phyloP scores from a whole-genome alignment of 208 protist species.

The Eutreptiella sp. region DNA sequence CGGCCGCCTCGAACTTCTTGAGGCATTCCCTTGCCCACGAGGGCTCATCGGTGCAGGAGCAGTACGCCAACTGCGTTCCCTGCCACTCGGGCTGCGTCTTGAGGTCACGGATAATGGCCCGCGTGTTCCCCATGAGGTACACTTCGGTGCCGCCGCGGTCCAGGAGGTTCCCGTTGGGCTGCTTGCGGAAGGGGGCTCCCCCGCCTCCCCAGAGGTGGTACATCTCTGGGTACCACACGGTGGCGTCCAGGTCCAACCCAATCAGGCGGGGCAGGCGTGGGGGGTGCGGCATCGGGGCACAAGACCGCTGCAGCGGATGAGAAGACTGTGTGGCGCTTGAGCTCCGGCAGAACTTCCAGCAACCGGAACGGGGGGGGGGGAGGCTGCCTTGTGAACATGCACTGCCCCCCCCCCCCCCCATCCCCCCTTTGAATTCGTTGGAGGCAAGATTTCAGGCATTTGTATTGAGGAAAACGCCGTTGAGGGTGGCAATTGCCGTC shows the following conservation, averaged over 20 bases:
- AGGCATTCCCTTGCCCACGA: conserved; percentile 67
- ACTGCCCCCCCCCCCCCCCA: too few species aligned
- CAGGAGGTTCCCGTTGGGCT: conserved; percentile 46
- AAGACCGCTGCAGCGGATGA: too few species aligned
- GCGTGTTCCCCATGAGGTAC: conserved; percentile 62
- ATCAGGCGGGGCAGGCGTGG: conserved; percentile 54
- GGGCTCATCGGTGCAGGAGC: conserved; percentile 73
- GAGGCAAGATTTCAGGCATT: too few species aligned
- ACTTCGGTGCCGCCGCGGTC: conserved; percentile 54
- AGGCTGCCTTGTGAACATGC: too few species aligned
- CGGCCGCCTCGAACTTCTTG: conserved; percentile 49
- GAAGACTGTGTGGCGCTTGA: too few species aligned
- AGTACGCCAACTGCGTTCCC: conserved; percentile 65
- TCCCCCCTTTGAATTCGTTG: too few species aligned
- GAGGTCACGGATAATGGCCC: conserved; percentile 55
- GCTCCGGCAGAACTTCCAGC: too few species aligned
- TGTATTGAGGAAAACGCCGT: too few species aligned
- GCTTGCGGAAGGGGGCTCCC: conserved; percentile 59
- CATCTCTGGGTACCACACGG: conserved; percentile 77
- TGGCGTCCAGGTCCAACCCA: conserved; percentile 80
- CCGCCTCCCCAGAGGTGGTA: conserved; percentile 63
- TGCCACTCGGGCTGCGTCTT: conserved; percentile 38
- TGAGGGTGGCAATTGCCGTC: too few species aligned
- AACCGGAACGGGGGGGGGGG: too few species aligned
- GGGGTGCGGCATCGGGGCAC: too few species aligned